Evolutionary conservation across 371 early-diverging fungal species (phyloP).

Genomic region (Mucor sp.): DNA sequence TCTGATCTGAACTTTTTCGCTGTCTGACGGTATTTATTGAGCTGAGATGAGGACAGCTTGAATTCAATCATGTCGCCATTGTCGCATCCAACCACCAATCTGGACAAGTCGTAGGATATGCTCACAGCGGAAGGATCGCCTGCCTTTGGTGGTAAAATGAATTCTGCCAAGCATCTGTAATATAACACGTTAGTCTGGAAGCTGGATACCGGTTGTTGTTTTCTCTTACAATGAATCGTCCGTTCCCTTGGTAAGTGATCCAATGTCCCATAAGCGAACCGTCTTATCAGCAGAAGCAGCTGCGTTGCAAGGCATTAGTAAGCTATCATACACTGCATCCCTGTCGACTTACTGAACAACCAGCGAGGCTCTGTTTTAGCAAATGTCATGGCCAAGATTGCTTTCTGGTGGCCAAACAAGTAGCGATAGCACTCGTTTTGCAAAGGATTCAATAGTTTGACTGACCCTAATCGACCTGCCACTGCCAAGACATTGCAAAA

Average conservation of each 20-base stretch:
- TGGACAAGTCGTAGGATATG: slow-evolving; percentile 27
- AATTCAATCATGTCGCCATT: slow-evolving; percentile 36
- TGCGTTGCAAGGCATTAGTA: slow-evolving; percentile 3
- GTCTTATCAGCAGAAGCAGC: slow-evolving; percentile 57
- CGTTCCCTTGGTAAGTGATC: slow-evolving; percentile 31
- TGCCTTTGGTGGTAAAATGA: slow-evolving; percentile 21
- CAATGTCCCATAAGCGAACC: slow-evolving; percentile 65
- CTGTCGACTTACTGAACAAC: slow-evolving; percentile 50
- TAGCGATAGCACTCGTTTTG: slow-evolving; percentile 59
- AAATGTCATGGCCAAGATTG: slow-evolving; percentile 48
- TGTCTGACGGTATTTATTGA: background rate
- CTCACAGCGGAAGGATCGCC: slow-evolving; percentile 33
- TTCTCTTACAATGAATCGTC: slow-evolving; percentile 32
- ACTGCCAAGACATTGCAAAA: slow-evolving; percentile 50
- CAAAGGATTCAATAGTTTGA: slow-evolving; percentile 57
- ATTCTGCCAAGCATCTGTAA: slow-evolving; percentile 42
- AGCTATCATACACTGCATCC: background rate
- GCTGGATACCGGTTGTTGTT: background rate
- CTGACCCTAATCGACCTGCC: slow-evolving; percentile 57
- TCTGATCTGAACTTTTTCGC: background rate
- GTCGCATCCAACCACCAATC: slow-evolving; percentile 34
- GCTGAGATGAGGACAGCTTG: slow-evolving; percentile 1
- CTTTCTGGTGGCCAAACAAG: slow-evolving; percentile 53
- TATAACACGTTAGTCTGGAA: too few relatives aligned
- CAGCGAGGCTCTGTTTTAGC: slow-evolving; percentile 51